These are phyloP conservation scores for Blumeriella jaapii DNA, from an alignment of 2,329 filamentous ascomycete genomes.

Conservation along the genomic window DNA sequence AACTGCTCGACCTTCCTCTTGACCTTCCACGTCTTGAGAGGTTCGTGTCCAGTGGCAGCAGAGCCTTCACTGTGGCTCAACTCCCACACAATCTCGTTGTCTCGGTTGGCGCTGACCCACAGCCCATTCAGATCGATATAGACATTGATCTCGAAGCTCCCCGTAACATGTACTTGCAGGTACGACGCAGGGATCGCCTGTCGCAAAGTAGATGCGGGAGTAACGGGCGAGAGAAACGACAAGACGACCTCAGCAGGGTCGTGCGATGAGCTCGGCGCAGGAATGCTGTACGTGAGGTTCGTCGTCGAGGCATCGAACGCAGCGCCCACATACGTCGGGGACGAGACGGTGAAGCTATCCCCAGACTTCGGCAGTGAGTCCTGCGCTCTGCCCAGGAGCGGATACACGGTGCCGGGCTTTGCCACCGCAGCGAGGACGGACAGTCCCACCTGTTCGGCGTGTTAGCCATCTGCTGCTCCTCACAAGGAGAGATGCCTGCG, in stretches of 20 bases:
- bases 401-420: constrained; percentile 47
- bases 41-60: constrained; percentile 27
- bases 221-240: constrained; percentile 38
- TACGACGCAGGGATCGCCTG: constrained; percentile 58
- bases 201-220: constrained; percentile 23
- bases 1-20: constrained; percentile 49
- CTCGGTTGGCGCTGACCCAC: constrained; percentile 70
- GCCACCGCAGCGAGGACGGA: constrained; percentile 51
- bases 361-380: constrained; percentile 40
- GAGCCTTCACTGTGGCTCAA: constrained; percentile 36
- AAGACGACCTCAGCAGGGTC: constrained; percentile 42
- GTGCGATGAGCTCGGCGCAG: constrained; percentile 29
- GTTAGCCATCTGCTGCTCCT: constrained; percentile 2
- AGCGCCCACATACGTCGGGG: constrained; percentile 46
- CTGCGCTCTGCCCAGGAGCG: constrained; percentile 53
- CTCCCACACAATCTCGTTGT: constrained; percentile 59
- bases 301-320: constrained; percentile 60
- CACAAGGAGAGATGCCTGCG: constrained; percentile 4
- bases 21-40: constrained; percentile 56
- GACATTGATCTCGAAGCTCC: constrained; percentile 49
- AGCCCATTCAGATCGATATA: constrained; percentile 63
- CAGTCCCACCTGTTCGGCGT: constrained; percentile 40
- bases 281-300: constrained; percentile 54
- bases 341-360: constrained; percentile 44
- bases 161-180: constrained; percentile 57